Evolutionary conservation across 768 basidiomycete species (phyloP).

Genomic region (Mycena rosella): DNA sequence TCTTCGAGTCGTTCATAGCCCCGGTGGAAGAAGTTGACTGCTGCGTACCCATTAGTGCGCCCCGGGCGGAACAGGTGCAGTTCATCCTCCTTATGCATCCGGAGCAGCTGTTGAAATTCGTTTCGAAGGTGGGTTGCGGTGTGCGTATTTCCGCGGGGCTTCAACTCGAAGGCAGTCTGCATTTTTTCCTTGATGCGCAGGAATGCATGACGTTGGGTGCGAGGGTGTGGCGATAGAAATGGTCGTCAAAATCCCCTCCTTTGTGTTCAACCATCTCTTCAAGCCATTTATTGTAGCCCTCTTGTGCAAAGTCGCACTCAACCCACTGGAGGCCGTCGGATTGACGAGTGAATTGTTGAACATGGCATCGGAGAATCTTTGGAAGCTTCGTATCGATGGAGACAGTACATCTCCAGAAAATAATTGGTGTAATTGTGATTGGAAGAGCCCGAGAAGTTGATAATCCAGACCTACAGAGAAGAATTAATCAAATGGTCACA

Average conservation of each 20-base stretch:
- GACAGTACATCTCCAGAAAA: slow-evolving; percentile 21
- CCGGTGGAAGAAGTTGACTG: no score
- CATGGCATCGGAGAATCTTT: slow-evolving; percentile 25
- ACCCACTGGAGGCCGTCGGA: slow-evolving; percentile 4
- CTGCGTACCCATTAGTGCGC: no score
- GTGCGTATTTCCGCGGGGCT: slow-evolving; percentile 14
- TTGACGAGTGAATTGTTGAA: slow-evolving; percentile 38
- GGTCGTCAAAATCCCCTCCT: slow-evolving; percentile 27
- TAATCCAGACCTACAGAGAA: slow-evolving; percentile 8
- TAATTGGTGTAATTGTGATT: slow-evolving; percentile 16
- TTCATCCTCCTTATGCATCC: slow-evolving; percentile 15
- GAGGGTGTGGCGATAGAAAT: slow-evolving; percentile 23
- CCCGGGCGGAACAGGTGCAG: no score
- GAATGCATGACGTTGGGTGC: slow-evolving; percentile 25
- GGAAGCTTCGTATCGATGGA: slow-evolving; percentile 22
- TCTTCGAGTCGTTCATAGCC: background rate
- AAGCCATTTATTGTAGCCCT: slow-evolving; percentile 35
- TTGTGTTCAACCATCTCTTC: slow-evolving; percentile 26
- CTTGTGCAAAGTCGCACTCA: slow-evolving; percentile 12
- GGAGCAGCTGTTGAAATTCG: slow-evolving; percentile 22
- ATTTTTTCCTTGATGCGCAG: no score
- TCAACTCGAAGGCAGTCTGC: slow-evolving; percentile 21
- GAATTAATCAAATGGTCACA: no score
- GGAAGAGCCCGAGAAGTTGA: background rate
- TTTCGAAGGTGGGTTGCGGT: slow-evolving; percentile 14